A percentile compares a stretch with the other conserved stretches of the same genome.
phyloP scores from a whole-genome alignment of 768 basidiomycete genomes.

The Rhizopogon vesiculosus region DNA sequence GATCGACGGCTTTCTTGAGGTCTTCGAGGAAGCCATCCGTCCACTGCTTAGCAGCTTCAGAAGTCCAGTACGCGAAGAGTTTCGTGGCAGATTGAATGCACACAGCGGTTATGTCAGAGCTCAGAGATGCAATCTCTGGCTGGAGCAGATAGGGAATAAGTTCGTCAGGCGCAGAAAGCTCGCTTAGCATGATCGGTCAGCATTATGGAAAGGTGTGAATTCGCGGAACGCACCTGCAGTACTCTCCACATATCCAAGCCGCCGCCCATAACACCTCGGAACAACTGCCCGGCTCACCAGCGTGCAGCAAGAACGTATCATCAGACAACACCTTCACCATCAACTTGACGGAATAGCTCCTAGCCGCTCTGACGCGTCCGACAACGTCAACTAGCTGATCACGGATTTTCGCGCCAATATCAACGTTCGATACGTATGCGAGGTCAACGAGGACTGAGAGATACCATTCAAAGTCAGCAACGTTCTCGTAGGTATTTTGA shows the following conservation, averaged over 20 bases:
- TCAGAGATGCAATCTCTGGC: slow-evolving; percentile 48
- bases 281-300: slow-evolving; percentile 67
- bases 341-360: slow-evolving; percentile 77
- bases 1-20: slow-evolving; percentile 59
- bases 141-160: slow-evolving; percentile 67
- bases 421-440: slow-evolving; percentile 78
- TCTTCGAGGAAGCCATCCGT: slow-evolving; percentile 63
- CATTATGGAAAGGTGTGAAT: not conserved
- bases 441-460: slow-evolving; percentile 91
- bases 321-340: slow-evolving; percentile 82
- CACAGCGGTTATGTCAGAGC: slow-evolving; percentile 64
- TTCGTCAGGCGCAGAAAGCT: slow-evolving; percentile 74
- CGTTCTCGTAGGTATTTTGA: slow-evolving; percentile 76
- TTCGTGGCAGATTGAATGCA: slow-evolving; percentile 84
- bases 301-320: slow-evolving; percentile 64
- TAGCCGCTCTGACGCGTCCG: slow-evolving; percentile 70
- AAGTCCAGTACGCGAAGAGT: slow-evolving; percentile 82
- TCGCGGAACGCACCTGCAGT: slow-evolving; percentile 62
- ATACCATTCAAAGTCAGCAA: slow-evolving; percentile 97
- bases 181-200: slow-evolving; percentile 45
- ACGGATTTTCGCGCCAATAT: slow-evolving; percentile 72
- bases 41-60: slow-evolving; percentile 75
- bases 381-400: slow-evolving; percentile 86
- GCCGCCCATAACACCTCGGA: slow-evolving; percentile 90
- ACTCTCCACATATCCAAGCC: slow-evolving; percentile 96